A percentile compares a stretch with the other conserved stretches of the same genome.
Evolutionary conservation across 1,284 basidiomycete species (phyloP).

Genomic region (Polyporus tsugae): DNA sequence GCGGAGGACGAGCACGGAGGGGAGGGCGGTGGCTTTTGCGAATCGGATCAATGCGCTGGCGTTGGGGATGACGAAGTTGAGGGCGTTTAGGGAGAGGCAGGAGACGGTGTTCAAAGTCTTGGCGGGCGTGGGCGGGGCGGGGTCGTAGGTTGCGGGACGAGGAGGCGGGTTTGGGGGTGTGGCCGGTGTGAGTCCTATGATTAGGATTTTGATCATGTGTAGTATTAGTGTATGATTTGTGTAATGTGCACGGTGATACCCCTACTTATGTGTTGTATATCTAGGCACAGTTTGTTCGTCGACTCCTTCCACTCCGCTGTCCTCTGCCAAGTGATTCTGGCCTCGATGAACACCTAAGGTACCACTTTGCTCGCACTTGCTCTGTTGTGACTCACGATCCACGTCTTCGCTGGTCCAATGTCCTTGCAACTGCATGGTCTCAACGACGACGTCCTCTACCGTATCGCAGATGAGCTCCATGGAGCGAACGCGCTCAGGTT

Average conservation of each 20-base stretch:
- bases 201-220: neutral
- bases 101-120: slow-evolving; percentile 76
- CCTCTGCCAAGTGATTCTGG: no score
- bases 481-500: neutral
- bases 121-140: slow-evolving; percentile 43
- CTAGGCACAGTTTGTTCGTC: neutral
- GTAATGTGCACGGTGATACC: neutral
- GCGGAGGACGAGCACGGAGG: slow-evolving; percentile 55
- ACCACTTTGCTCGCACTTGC: no score
- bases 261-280: neutral
- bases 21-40: slow-evolving; percentile 67
- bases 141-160: slow-evolving; percentile 11
- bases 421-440: neutral
- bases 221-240: neutral
- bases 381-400: no score
- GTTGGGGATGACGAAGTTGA: slow-evolving; percentile 70
- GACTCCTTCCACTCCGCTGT: no score
- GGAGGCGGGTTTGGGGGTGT: no score
- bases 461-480: neutral
- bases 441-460: neutral
- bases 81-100: slow-evolving; percentile 76
- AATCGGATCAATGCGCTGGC: slow-evolving; percentile 79
- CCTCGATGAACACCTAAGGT: no score
- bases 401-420: neutral
- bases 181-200: neutral